phyloP scores from a whole-genome alignment of 176 grass and related monocot genomes.

The Saccharum spontaneum region DNA sequence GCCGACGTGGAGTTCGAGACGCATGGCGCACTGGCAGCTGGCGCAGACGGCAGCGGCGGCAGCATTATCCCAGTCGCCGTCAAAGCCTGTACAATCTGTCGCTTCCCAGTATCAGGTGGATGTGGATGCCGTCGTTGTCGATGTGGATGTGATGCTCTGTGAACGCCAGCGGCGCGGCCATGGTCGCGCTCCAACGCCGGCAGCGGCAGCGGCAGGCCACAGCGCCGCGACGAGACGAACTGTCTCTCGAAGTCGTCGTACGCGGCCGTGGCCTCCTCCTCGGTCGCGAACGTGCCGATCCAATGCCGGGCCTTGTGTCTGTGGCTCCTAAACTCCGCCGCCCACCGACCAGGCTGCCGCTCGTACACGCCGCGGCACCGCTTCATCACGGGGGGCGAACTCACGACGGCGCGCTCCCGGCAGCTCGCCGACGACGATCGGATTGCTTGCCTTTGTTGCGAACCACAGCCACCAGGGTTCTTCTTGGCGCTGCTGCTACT shows the following conservation, averaged over 20 bases:
- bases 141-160: not conserved
- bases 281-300: slow-evolving; percentile 46
- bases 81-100: not conserved
- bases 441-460: not conserved
- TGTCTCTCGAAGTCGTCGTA: slow-evolving; percentile 19
- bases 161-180: not conserved
- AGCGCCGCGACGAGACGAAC: not conserved
- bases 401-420: not conserved
- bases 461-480: not conserved
- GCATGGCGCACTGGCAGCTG: not conserved
- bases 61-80: not conserved
- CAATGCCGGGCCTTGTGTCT: slow-evolving; percentile 21
- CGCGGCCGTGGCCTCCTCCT: slow-evolving; percentile 31
- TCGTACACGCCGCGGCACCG: slow-evolving; percentile 19
- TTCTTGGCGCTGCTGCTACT: not conserved
- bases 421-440: not conserved
- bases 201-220: not conserved
- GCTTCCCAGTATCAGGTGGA: not conserved
- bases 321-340: slow-evolving; percentile 33
- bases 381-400: not conserved
- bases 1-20: not conserved
- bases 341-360: slow-evolving; percentile 31
- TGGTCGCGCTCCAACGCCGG: not conserved
- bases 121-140: not conserved
- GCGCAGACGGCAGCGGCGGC: not conserved